Evolutionary conservation across 352 stramenopile species (phyloP).

Genomic region (Phytophthora quininea): DNA sequence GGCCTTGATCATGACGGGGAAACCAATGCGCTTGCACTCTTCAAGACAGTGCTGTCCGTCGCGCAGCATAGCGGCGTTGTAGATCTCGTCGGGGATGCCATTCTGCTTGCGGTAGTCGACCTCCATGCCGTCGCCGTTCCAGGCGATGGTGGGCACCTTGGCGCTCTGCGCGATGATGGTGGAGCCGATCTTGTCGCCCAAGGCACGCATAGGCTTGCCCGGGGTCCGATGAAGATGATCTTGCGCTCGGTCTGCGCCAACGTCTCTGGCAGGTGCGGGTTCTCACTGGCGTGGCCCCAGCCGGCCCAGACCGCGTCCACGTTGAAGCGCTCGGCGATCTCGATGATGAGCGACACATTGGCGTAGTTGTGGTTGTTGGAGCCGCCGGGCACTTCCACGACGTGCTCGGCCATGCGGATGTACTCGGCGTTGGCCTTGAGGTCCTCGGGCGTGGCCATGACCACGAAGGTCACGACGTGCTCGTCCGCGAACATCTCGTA

Average conservation of each 20-base stretch:
- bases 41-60: slow-evolving; percentile 93
- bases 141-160: slow-evolving; percentile 98
- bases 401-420: slow-evolving; percentile 99
- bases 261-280: slow-evolving; percentile 96
- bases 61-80: slow-evolving; percentile 93
- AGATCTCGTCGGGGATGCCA: slow-evolving; percentile 94
- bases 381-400: slow-evolving; percentile 99
- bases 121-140: slow-evolving; percentile 97
- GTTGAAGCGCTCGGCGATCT: slow-evolving; percentile 96
- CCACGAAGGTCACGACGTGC: slow-evolving; percentile 96
- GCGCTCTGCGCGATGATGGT: slow-evolving; percentile 99
- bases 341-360: slow-evolving; percentile 99
- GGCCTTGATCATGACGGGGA: slow-evolving; percentile 99
- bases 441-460: slow-evolving; percentile 99
- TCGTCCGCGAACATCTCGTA: slow-evolving; percentile 98
- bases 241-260: slow-evolving; percentile 90
- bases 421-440: slow-evolving; percentile 99
- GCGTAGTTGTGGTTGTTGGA: slow-evolving; percentile 99
- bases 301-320: slow-evolving; percentile 99
- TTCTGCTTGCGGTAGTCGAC: slow-evolving; percentile 90
- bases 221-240: slow-evolving; percentile 99
- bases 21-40: slow-evolving; percentile 96
- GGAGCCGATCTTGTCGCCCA: slow-evolving; percentile 99
- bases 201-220: slow-evolving; percentile 97
- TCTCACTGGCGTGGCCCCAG: slow-evolving; percentile 99